Evolutionary conservation across 495 filamentous ascomycete genomes (phyloP), one percentile per base, ranked within the genome.

Genomic region (Xylaria sp.): DNA sequence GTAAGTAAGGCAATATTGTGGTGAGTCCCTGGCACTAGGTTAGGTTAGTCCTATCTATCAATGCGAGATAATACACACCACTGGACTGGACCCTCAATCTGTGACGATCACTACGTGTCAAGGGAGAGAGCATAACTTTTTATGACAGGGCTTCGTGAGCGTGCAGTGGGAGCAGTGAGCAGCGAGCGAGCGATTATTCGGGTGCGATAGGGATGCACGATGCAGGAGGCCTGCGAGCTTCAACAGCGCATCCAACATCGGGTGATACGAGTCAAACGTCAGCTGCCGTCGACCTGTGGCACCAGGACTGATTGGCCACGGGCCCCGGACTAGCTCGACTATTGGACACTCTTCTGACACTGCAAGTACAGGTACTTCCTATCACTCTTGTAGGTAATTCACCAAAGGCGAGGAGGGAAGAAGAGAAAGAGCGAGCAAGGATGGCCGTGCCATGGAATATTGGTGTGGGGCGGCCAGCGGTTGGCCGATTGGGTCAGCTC

Each of bases 221-320:
- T 66, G 43, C 44, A 66, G 43, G 44, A 50, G 43, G 62, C 62
- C 62, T 50, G 44, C 26, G 37, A 11, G 19, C 43, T 50, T 52
- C 15, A 21, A 14, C n/a, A 17, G 1, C 8, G 31, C 57, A 59
- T 59, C 33, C 31, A 59, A 21, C 15, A 59, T 21, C 17, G 57
- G 57, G 31, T 33, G 57, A 59, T 59, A 59, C 57, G 57, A 40
- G 57, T 24, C 31, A 33, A 19, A 67, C 31, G 48, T 67, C 24
- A 67, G 46, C 64, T 19, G 29, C n/a, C 35, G 19, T 41, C 29
- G 29, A 33, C 35, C 64, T n/a, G 33, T 12, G 35, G 35, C 48
- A 33, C 9, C 33, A 33, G 35, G 8, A 29, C 17, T 55, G 64
- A 67, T 67, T 67, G 64, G 64, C 64, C 64, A 55, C 64, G 64